Base-by-base conservation (phyloP, 192 early-diverging fungal species). In the Pilobolus umbonatus region DNA sequence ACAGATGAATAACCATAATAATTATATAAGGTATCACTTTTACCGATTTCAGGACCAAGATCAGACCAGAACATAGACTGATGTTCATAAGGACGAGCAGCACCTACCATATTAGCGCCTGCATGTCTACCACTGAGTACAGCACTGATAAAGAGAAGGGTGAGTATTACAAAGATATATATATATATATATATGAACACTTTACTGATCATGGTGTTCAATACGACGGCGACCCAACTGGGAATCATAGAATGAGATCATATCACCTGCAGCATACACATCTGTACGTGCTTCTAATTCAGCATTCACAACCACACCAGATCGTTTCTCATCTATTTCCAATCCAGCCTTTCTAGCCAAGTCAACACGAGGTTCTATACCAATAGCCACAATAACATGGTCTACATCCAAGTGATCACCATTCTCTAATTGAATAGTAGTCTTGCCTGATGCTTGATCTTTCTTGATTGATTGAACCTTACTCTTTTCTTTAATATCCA, bases 221-320 rank as follows among this genome's bases (percentile, higher is more conserved):
- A 82, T 75, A 52, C 81, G 80, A 32, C 84, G 81, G 40, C 84
- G 80, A 28, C 84, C 81, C 8, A 86, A 65, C 3, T 77, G 77
- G 15, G 79, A 64, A 62, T 86, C 84, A 47, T 86, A 78, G 78
- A 76, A 86, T 3, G 78, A 80, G 15, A 74, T 75, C 58, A 80
- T 80, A 60, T 86, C 82, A 39, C 85, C 85, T 30, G 85, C 85
- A 55, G 66, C 79, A 74, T 73, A 86, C 5, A 87, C 80, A 65
- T 81, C 77, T 2, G 67, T 69, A 24, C 80, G 78, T 15, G 80
- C 80, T 61, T 86, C 80, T 5, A 86, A 66, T 58, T 83, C 81
- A 22, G 84, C 81, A 62, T 86, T 86, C 38, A 82, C 80, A 25
- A 79, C 70, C 26, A 85, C 82, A 22, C 84, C 84, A 47, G 76